Evolutionary conservation across 176 grass and related monocot species (phyloP).

Genomic region (Themeda triandra): DNA sequence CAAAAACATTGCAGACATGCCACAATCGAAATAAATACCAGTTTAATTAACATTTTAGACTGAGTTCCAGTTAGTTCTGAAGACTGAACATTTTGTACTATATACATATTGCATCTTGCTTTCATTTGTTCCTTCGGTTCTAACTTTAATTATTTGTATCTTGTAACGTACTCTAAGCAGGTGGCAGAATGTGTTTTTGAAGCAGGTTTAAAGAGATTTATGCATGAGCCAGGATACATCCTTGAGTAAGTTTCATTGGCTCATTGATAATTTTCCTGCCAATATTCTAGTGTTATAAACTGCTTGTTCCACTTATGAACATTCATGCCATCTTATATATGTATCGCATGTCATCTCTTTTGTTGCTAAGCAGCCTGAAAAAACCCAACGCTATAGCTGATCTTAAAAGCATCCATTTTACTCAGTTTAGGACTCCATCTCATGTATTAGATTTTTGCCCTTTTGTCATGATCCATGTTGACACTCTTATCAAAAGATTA

Average conservation of each 20-base stretch:
- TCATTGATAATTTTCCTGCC: not conserved
- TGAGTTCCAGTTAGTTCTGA: not conserved
- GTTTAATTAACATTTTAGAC: not conserved
- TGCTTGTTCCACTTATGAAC: not conserved
- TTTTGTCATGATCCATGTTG: too few relatives aligned
- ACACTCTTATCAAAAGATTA: too few relatives aligned
- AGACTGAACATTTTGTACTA: not conserved
- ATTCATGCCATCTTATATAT: conserved; percentile 6
- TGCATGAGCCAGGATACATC: conserved; percentile 85
- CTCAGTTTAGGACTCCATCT: too few relatives aligned
- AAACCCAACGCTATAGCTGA: too few relatives aligned
- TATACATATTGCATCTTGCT: not conserved
- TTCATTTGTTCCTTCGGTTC: not conserved
- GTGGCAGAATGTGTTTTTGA: conserved; percentile 95
- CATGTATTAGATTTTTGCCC: too few relatives aligned
- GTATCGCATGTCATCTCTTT: too few relatives aligned
- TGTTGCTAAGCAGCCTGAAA: too few relatives aligned
- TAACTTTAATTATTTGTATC: not conserved
- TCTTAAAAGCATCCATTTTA: too few relatives aligned
- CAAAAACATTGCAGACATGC: not conserved
- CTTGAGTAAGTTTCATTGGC: conserved; percentile 60
- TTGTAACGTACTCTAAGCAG: conserved; percentile 33
- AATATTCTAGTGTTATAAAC: not conserved
- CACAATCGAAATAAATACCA: not conserved
- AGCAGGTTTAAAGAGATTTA: conserved; percentile 92